Evolutionary conservation across 2,329 filamentous ascomycete genomes (phyloP).

Genomic region (Fusarium cyanostomum): DNA sequence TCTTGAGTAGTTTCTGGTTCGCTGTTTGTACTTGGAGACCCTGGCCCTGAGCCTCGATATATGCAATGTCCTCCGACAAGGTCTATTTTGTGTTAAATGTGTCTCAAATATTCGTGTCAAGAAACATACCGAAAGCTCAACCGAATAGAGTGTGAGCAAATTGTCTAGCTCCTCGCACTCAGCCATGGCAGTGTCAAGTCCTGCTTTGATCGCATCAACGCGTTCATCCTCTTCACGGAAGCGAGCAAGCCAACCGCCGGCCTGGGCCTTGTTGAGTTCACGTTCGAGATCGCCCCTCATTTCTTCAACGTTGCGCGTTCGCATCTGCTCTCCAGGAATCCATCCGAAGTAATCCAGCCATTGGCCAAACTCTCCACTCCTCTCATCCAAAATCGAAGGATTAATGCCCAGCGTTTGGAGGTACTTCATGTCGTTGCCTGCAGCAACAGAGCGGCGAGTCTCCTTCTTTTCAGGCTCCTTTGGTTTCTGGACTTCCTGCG

Average conservation of each 20-base stretch:
- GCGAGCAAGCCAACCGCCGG: slow-evolving; percentile 89
- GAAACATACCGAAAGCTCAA: slow-evolving; percentile 83
- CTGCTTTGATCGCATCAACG: slow-evolving; percentile 83
- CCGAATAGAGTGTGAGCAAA: slow-evolving; percentile 90
- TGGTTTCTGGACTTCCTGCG: slow-evolving; percentile 49
- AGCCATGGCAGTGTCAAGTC: slow-evolving; percentile 88
- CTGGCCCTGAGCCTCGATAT: slow-evolving; percentile 96
- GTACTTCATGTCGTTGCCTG: slow-evolving; percentile 81
- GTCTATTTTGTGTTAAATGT: slow-evolving; percentile 64
- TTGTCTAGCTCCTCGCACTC: slow-evolving; percentile 98
- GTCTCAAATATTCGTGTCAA: background rate
- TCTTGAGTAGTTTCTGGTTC: slow-evolving; percentile 93
- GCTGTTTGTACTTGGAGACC: slow-evolving; percentile 96
- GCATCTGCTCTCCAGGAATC: slow-evolving; percentile 79
- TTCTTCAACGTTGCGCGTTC: slow-evolving; percentile 78
- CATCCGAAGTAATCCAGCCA: slow-evolving; percentile 90
- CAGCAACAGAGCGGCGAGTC: slow-evolving; percentile 67
- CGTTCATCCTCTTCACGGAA: slow-evolving; percentile 88
- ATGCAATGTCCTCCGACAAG: slow-evolving; percentile 92
- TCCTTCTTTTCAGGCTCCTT: slow-evolving; percentile 53
- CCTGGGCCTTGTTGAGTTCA: slow-evolving; percentile 89
- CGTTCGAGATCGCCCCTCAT: slow-evolving; percentile 85
- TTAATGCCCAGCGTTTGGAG: slow-evolving; percentile 82
- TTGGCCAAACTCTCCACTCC: slow-evolving; percentile 81
- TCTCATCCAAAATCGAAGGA: slow-evolving; percentile 76